A percentile compares a stretch with the other conserved stretches of the same genome.
Conservation (phyloP, 495 filamentous ascomycete species). For the Penicillium cosmopolitanum region DNA sequence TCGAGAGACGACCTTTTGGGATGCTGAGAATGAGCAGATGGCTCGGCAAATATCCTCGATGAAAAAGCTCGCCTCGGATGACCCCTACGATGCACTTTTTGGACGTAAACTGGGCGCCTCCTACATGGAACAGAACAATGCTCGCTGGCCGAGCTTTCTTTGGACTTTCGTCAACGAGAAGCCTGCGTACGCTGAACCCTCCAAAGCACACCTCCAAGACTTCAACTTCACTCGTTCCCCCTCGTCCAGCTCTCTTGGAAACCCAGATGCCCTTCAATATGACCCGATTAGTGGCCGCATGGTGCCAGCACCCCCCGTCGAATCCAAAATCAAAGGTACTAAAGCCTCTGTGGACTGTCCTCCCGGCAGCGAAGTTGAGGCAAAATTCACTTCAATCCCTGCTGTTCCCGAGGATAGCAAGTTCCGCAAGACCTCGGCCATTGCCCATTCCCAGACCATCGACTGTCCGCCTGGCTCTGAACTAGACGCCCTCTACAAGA, state of each 20-base stretch:
- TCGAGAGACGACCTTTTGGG: conserved; percentile 23
- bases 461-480: conserved; percentile 19
- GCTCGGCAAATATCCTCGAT: conserved; percentile 36
- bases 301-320: conserved; percentile 25
- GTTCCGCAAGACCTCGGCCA: conserved; percentile 8
- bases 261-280: conserved; percentile 25
- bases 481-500: conserved; percentile 5
- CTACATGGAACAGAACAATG: conserved; percentile 19
- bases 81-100: conserved; percentile 49
- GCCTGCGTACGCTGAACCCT: not conserved
- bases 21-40: conserved; percentile 21
- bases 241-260: conserved; percentile 2
- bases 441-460: conserved; percentile 7
- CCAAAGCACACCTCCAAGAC: conserved; percentile 18
- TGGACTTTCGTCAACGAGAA: conserved; percentile 31
- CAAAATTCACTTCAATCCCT: conserved; percentile 12
- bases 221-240: conserved; percentile 13
- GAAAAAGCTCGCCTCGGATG: conserved; percentile 39
- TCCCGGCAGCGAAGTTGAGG: conserved; percentile 19
- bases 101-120: conserved; percentile 37
- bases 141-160: conserved; percentile 31
- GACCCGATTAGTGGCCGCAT: conserved; percentile 50
- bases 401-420: conserved; percentile 13
- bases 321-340: not conserved
- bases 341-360: conserved; percentile 16